Evolutionary conservation across 345 rosid species (phyloP), one percentile per base, ranked within the genome.

Genomic region (Salix koriyanagi): DNA sequence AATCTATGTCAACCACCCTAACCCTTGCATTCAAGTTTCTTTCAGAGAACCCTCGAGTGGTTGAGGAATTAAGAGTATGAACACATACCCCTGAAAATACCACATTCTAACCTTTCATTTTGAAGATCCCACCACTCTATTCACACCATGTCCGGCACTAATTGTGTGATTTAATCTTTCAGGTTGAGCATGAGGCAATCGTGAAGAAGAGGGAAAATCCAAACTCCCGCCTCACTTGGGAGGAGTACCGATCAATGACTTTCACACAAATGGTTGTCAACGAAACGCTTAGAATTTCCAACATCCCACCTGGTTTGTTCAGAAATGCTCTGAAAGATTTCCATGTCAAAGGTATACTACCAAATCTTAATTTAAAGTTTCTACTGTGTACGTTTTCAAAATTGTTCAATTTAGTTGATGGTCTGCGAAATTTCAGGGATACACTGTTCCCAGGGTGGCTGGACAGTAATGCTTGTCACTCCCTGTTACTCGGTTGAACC

Each of bases 321-420:
- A 77, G 90, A 44, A 87, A 83, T 80, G 87, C 67, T 4, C 30
- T 70, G 23, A 65, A 64, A 77, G 88, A 87, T 70, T 77, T 86
- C 5, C 74, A 78, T 7, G 84, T 64, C 37, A 56, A 56, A 56
- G 61, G 26, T 56, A 56, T 3, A 9, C 61, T 3, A n/a, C 61
- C 60, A 54, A 54, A 21, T 56, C 61, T 7, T 21, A 2, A 21
- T n/a, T 56, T 23, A 21, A 56, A 9, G n/a, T 7, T 7, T 21
- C 26, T 8, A n/a, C 0, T 12, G 26, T 56, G 2, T 56, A 10
- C 11, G n/a, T 0, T 56, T n/a, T n/a, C 4, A 19, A 52, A 39
- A 2, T 25, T 52, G 58, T 18, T 52, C 58, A 2, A 52, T 6
- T 3, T n/a, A 56, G n/a, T 7, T n/a, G 62, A 56, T n/a, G 4